Conservation (phyloP, 164 flowering plant species). For the Aristolochia contorta region DNA sequence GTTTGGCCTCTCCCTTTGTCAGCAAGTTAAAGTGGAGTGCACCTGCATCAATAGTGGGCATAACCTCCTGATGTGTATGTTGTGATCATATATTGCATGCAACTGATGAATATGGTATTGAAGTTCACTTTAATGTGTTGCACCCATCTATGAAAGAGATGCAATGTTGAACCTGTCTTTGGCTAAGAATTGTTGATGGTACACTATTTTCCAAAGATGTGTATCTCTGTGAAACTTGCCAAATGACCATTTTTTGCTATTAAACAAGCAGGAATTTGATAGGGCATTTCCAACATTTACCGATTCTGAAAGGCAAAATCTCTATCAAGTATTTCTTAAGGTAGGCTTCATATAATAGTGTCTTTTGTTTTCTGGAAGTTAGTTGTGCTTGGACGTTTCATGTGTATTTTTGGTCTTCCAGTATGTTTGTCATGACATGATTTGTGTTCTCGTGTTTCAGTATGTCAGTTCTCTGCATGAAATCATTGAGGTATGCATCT, state of each 20-base stretch:
- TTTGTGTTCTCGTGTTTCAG: constrained; percentile 24
- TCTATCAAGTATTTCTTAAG: not conserved
- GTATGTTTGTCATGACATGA: not conserved
- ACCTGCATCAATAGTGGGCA: no score
- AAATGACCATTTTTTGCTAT: not conserved
- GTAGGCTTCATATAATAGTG: constrained; percentile 1
- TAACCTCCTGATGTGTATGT: no score
- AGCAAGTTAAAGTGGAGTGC: no score
- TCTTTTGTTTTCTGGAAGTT: not conserved
- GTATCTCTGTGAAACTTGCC: constrained; percentile 26
- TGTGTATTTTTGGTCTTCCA: not conserved
- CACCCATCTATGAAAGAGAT: not conserved
- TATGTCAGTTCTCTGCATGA: constrained; percentile 40
- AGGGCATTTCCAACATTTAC: not conserved
- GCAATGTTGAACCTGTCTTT: constrained; percentile 1
- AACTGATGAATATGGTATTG: not conserved
- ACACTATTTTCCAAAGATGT: constrained; percentile 33
- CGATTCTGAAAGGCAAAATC: not conserved
- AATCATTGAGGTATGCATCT: constrained; percentile 34
- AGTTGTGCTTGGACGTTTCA: not conserved
- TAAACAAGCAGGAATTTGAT: not conserved
- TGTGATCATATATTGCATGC: not conserved
- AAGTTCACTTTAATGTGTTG: not conserved
- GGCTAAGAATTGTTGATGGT: constrained; percentile 35
- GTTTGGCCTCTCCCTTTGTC: no score